Percentiles rank a stretch among this genome's conserved stretches.
Evolutionary conservation across 768 basidiomycete species (phyloP).

Genomic region (Leccinum disarticulatum): DNA sequence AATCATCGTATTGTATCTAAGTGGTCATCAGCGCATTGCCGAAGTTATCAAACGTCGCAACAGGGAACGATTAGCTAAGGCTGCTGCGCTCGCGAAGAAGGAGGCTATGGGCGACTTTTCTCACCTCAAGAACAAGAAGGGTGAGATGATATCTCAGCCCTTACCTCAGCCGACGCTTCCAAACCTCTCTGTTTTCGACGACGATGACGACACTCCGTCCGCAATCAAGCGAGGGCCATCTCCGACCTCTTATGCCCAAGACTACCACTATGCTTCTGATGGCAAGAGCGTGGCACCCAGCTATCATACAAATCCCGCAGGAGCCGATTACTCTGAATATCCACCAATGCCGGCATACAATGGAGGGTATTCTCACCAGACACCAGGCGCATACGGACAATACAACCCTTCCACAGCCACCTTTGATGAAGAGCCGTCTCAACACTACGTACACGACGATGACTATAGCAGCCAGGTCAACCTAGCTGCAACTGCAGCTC

Average conservation of each 20-base stretch:
- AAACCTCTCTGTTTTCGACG: constrained; percentile 84
- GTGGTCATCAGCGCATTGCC: constrained; percentile 69
- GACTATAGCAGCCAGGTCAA: constrained; percentile 67
- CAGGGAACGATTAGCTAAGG: constrained; percentile 79
- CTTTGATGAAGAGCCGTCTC: constrained; percentile 52
- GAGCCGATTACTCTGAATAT: constrained; percentile 45
- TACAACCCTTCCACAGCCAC: constrained; percentile 61
- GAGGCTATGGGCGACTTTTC: constrained; percentile 90
- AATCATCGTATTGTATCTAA: constrained; percentile 16
- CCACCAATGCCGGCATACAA: constrained; percentile 79
- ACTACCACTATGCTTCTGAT: constrained; percentile 57
- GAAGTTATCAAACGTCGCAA: constrained; percentile 91
- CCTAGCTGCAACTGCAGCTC: constrained; percentile 58
- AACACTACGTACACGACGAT: constrained; percentile 56
- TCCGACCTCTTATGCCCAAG: constrained; percentile 54
- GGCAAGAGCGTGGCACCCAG: constrained; percentile 39
- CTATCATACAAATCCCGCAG: constrained; percentile 40
- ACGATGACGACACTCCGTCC: constrained; percentile 52
- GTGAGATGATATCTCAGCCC: constrained; percentile 74
- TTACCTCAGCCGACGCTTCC: constrained; percentile 95
- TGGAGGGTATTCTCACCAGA: constrained; percentile 58
- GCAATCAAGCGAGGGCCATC: constrained; percentile 54
- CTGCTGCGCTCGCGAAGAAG: constrained; percentile 81
- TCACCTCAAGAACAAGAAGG: constrained; percentile 92
- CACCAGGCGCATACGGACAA: constrained; percentile 48